Evolutionary conservation across 2,329 filamentous ascomycete species (phyloP).

Genomic region (Endoconidiophora laricicola): DNA sequence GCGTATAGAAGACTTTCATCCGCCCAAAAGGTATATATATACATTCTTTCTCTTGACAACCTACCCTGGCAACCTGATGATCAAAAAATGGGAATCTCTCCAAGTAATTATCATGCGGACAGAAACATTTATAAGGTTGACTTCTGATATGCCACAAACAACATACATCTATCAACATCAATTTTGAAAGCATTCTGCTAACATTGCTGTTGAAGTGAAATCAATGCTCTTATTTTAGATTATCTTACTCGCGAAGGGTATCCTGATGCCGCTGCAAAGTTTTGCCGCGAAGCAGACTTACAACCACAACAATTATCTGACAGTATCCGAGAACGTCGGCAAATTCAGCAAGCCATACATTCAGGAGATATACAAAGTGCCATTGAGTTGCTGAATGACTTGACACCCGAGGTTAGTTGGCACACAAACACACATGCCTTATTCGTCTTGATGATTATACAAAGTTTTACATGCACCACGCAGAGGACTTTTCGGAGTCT

Average conservation of each 20-base stretch:
- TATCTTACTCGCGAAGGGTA: constrained; percentile 95
- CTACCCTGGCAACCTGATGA: constrained; percentile 41
- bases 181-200: not conserved
- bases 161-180: not conserved
- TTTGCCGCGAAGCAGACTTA: constrained; percentile 85
- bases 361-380: constrained; percentile 71
- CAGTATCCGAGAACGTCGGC: constrained; percentile 60
- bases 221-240: constrained; percentile 89
- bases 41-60: constrained; percentile 16
- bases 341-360: constrained; percentile 74
- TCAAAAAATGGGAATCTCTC: constrained; percentile 99
- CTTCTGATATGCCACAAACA: constrained; percentile 30
- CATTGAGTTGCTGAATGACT: constrained; percentile 73
- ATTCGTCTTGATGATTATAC: constrained; percentile 67
- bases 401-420: constrained; percentile 69
- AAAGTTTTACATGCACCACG: constrained; percentile 98
- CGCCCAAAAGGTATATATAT: constrained; percentile 65
- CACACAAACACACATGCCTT: constrained; percentile 2
- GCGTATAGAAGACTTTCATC: constrained; percentile 68
- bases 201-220: constrained; percentile 45
- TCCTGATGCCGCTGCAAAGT: constrained; percentile 78
- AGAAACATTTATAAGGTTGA: constrained; percentile 53
- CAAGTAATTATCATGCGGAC: constrained; percentile 78
- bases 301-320: constrained; percentile 53
- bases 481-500: constrained; percentile 58